Evolutionary conservation across 139 green algal species (phyloP), one percentile per base, ranked within the genome.

Genomic region (Coelastrella sp.): DNA sequence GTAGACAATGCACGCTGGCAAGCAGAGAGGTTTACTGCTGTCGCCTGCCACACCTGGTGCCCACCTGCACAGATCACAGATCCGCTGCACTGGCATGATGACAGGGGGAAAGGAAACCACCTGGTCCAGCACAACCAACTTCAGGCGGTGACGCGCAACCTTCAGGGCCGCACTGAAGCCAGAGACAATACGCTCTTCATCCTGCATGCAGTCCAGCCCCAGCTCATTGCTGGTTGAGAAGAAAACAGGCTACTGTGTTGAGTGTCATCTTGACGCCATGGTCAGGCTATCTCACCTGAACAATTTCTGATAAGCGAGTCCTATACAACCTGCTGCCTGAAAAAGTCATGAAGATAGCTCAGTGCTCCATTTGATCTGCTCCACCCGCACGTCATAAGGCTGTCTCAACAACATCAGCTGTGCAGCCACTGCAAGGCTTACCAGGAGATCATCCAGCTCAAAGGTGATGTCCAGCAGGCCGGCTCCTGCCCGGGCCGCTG

Each of bases 101-200:
- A 95, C 74, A 1, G 95, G 94, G 1, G 93, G 94, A 90, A 94
- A 94, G 22, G 86, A 93, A 6, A 94, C 83, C 7, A 95, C 74
- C 89, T 96, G 95, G 87, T 97, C 95, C 0, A 97, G 59, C 7
- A 97, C 88, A 6, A 90, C 93, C 83, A 96, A 91, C 75, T 70
- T 22, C 20, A 72, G 92, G 86, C 92, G 72, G 14, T 88, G 63
- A 0, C 84, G 82, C 49, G 58, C 85, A 14, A 25, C 75, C 8
- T 59, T 78, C 56, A 87, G 83, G 22, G 84, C 84, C 15, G 49
- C 17, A 7, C 22, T 56, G 20, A 74, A 89, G 14, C 35, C 24
- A 4, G 85, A 75, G 20, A 89, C 14, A 7, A 89, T 19, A 6
- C 57, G 70, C 20, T 75, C 85, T 14, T 72, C 65, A 89, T 82